Evolutionary conservation across 805 yeast genomes (phyloP), one percentile per base, ranked within the genome.

Genomic region (Ogataea naganishii): DNA sequence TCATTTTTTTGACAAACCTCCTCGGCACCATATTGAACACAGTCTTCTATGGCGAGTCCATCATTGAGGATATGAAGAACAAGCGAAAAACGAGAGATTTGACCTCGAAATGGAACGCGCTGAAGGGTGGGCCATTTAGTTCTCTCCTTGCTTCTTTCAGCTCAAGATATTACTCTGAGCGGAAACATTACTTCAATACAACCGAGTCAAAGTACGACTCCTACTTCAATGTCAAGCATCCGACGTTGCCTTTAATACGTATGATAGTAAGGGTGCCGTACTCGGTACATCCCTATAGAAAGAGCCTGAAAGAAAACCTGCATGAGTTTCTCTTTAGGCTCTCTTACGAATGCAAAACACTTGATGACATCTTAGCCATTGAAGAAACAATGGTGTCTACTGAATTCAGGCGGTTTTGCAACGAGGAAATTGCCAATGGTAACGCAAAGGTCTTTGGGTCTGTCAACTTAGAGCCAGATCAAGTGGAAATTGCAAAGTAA

Each of bases 51-150:
- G 78, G 80, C 40, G 53, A 62, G 34, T 70, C 83, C 1, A 66
- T 85, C 0, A 44, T 83, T 9, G 89, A 80, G 38, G 75, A 70
- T 20, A 46, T 77, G 23, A 53, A 42, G 13, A 35, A 42, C 7
- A 12, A 26, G n/a, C 30, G 17, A 24, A 40, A 15, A 24, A 29
- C 32, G 37, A 40, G 24, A 11, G 36, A 23, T 14, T 27, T 13
- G 32, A 26, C 27, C n/a, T n/a, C 30, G 13, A 26, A 62, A 11
- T 37, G 56, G 19, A 56, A 56, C 24, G 24, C 18, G 13, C 11
- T 19, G n/a, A n/a, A n/a, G n/a, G n/a, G n/a, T n/a, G n/a, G n/a
- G n/a, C n/a, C n/a, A n/a, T n/a, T n/a, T n/a, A n/a, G n/a, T n/a
- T n/a, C n/a, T n/a, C n/a, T n/a, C n/a, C n/a, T n/a, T n/a, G n/a